Percentiles rank a stretch among this genome's conserved stretches.
These are phyloP conservation scores for Huntiella bhutanensis DNA, from an alignment of 2,329 filamentous ascomycete species.

Conservation along the genomic window DNA sequence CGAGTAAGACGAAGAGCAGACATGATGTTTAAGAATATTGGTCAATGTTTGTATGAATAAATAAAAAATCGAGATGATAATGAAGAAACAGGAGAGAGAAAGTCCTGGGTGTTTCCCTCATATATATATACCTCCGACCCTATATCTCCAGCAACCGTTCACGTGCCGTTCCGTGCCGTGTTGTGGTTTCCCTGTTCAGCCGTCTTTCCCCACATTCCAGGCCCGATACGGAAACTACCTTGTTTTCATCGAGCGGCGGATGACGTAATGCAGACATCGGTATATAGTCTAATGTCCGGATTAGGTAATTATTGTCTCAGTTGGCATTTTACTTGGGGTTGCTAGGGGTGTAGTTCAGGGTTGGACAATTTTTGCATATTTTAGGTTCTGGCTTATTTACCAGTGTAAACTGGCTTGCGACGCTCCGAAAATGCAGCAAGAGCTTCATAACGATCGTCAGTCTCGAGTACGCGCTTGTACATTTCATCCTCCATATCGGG, in stretches of 20 bases:
- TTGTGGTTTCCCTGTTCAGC: slow-evolving; percentile 1
- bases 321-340: neutral
- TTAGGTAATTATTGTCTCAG: too few species aligned
- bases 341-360: neutral
- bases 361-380: neutral
- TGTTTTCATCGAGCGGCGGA: too few species aligned
- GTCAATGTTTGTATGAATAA: neutral
- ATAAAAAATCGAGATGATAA: neutral
- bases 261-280: too few species aligned
- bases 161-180: slow-evolving; percentile 5
- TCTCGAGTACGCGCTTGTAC: slow-evolving; percentile 67
- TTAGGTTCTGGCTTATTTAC: slow-evolving; percentile 21
- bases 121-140: too few species aligned
- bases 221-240: too few species aligned
- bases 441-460: slow-evolving; percentile 76
- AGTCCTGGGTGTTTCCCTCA: too few species aligned
- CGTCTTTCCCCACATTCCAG: neutral
- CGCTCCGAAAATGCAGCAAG: slow-evolving; percentile 60
- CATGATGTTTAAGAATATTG: slow-evolving; percentile 2
- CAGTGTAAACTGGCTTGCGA: slow-evolving; percentile 39
- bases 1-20: slow-evolving; percentile 19
- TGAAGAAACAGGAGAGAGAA: neutral
- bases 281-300: too few species aligned
- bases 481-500: slow-evolving; percentile 72
- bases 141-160: neutral